Evolutionary conservation across 2,329 filamentous ascomycete genomes (phyloP).

Genomic region (Cladosporium halotolerans): DNA sequence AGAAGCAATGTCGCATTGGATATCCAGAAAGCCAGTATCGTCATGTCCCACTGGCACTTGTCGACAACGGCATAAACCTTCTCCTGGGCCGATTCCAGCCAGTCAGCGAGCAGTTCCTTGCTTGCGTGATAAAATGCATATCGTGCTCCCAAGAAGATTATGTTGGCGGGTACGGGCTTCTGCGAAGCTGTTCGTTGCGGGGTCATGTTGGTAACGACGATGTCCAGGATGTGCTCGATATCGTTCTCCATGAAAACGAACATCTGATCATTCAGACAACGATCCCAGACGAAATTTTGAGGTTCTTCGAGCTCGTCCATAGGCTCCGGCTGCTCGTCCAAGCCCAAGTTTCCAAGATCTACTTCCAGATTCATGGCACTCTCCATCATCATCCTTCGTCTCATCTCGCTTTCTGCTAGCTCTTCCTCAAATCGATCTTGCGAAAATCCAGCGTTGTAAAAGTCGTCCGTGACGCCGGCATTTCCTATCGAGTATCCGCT

Average conservation of each 20-base stretch:
- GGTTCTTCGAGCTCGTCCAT: slow-evolving; percentile 79
- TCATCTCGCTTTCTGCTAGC: slow-evolving; percentile 92
- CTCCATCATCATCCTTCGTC: slow-evolving; percentile 97
- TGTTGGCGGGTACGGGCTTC: slow-evolving; percentile 94
- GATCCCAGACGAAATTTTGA: slow-evolving; percentile 92
- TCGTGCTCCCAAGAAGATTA: slow-evolving; percentile 88
- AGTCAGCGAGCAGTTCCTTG: slow-evolving; percentile 69
- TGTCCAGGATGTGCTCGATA: slow-evolving; percentile 83
- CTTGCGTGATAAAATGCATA: slow-evolving; percentile 97
- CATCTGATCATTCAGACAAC: slow-evolving; percentile 96
- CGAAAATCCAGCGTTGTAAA: slow-evolving; percentile 85
- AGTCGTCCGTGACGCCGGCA: slow-evolving; percentile 73
- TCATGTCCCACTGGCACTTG: slow-evolving; percentile 97
- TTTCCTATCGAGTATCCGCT: slow-evolving; percentile 87
- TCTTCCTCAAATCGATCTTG: slow-evolving; percentile 96
- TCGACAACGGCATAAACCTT: slow-evolving; percentile 98
- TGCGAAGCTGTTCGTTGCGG: slow-evolving; percentile 93
- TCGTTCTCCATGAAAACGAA: slow-evolving; percentile 98
- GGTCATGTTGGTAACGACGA: slow-evolving; percentile 97
- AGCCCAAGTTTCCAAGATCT: slow-evolving; percentile 86
- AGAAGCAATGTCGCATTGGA: slow-evolving; percentile 93
- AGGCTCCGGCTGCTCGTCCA: slow-evolving; percentile 93
- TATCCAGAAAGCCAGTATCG: slow-evolving; percentile 96
- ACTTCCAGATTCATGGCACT: slow-evolving; percentile 95
- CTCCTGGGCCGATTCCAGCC: slow-evolving; percentile 82